Percentiles rank a stretch among this genome's conserved stretches.
phyloP scores from a whole-genome alignment of 1,284 basidiomycete species.

The Puccinia coronata region DNA sequence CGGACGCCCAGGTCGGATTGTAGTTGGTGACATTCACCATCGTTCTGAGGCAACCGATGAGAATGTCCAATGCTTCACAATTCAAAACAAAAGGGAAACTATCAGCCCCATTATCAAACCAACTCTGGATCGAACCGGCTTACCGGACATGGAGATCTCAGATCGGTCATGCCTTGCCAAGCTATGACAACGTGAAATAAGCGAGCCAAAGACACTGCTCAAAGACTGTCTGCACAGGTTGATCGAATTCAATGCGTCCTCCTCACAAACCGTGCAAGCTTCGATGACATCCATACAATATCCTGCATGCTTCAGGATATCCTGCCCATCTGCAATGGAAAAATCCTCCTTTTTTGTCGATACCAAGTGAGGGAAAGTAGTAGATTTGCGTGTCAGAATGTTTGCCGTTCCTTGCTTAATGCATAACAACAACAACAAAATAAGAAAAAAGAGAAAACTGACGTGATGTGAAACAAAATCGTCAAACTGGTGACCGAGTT shows the following conservation, averaged over 20 bases:
- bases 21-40: constrained; percentile 46
- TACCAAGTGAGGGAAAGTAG: not conserved
- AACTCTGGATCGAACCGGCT: not conserved
- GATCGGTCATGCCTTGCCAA: constrained; percentile 18
- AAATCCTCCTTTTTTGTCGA: constrained; percentile 5
- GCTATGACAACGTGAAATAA: constrained; percentile 25
- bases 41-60: constrained; percentile 38
- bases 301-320: constrained; percentile 15
- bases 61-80: constrained; percentile 20
- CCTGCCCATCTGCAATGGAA: not conserved
- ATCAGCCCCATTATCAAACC: not conserved
- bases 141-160: constrained; percentile 11
- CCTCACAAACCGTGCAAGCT: constrained; percentile 41
- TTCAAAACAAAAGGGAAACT: not conserved
- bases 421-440: not conserved
- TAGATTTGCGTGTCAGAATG: not conserved
- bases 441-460: not conserved
- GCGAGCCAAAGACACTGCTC: constrained; percentile 13
- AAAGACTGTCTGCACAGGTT: constrained; percentile 6
- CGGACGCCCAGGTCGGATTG: constrained; percentile 11
- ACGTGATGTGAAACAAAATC: not conserved
- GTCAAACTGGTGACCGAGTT: not conserved
- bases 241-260: constrained; percentile 33
- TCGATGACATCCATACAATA: constrained; percentile 40
- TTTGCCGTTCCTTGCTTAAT: not conserved